Base-by-base conservation (phyloP, 179 eudicot genomes). In the Gypsophila paniculata region DNA sequence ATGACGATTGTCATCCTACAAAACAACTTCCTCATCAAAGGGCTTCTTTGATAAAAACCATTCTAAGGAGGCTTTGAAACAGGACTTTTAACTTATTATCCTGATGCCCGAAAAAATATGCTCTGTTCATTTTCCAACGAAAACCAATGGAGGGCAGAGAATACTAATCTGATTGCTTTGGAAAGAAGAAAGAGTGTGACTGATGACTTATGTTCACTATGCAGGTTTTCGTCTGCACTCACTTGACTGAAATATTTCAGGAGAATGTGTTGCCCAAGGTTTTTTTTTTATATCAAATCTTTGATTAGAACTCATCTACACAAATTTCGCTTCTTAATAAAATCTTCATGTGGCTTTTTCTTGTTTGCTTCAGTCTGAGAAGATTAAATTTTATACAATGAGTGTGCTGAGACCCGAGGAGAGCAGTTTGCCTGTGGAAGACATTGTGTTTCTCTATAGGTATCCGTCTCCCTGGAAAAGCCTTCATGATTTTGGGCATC, bases 201-300 rank as follows among this genome's bases (percentile, higher is more conserved):
- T 68, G 71, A 29, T 51, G 14, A 29, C 2, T 18, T 38, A 44
- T 55, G 23, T 34, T 39, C 58, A 23, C 32, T 72, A 77, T 82
- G 79, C 89, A 93, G 98, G 98, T 89, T 77, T 79, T 93, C 70
- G 82, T 93, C 69, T 91, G 96, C 82, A 93, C 97, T 67, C 98
- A 93, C 81, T 88, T 93, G 88, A 86, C 90, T 7, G 97, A 93
- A 84, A 84, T 93, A 72, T 91, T 88, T 77, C 81, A 76, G 49
- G 83, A 88, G 74, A 77, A 78, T 74, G 81, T 79, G 85, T 77
- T 93, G 70, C 82, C 82, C 52, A 85, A 86, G 98, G 98, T 93
- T 44, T 32, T 22, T 32, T 22, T 36, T 70, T 74, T 29, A 11
- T 69, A 18, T 61, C 59, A 46, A 55, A 48, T 44, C 53, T 60